phyloP scores from a whole-genome alignment of 164 flowering plant genomes.

The Nelumbo lutea region DNA sequence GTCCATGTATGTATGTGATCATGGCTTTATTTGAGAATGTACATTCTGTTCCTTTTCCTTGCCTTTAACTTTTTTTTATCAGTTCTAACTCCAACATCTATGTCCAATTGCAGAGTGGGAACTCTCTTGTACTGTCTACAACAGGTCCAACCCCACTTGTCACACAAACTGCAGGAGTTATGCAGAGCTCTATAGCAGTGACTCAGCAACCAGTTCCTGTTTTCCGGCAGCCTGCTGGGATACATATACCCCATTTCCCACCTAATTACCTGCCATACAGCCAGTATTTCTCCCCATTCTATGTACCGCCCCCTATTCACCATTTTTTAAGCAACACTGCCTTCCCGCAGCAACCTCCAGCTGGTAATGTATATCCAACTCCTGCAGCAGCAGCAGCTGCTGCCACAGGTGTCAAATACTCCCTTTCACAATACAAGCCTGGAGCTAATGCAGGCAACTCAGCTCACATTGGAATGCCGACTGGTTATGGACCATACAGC shows the following conservation, averaged over 20 bases:
- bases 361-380: slow-evolving; percentile 52
- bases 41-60: background rate
- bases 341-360: slow-evolving; percentile 80
- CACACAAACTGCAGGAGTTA: slow-evolving; percentile 69
- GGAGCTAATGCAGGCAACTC: slow-evolving; percentile 60
- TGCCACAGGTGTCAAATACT: slow-evolving; percentile 52
- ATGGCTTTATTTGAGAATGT: too few species aligned
- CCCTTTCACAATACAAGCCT: slow-evolving; percentile 66
- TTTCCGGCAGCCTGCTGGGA: slow-evolving; percentile 71
- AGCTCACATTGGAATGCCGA: slow-evolving; percentile 49
- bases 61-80: background rate
- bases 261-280: slow-evolving; percentile 69
- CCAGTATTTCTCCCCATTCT: slow-evolving; percentile 68
- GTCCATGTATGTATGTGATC: too few species aligned
- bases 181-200: slow-evolving; percentile 67
- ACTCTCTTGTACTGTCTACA: slow-evolving; percentile 48
- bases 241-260: slow-evolving; percentile 69
- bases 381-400: slow-evolving; percentile 38
- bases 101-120: slow-evolving; percentile 49
- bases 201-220: slow-evolving; percentile 77
- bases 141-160: slow-evolving; percentile 58
- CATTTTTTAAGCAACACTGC: slow-evolving; percentile 68
- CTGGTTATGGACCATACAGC: slow-evolving; percentile 62
- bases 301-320: slow-evolving; percentile 71
- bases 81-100: background rate